A percentile compares a stretch with the other conserved stretches of the same genome.
phyloP scores from a whole-genome alignment of 352 stramenopile species.

The Elongisporangium undulatum region DNA sequence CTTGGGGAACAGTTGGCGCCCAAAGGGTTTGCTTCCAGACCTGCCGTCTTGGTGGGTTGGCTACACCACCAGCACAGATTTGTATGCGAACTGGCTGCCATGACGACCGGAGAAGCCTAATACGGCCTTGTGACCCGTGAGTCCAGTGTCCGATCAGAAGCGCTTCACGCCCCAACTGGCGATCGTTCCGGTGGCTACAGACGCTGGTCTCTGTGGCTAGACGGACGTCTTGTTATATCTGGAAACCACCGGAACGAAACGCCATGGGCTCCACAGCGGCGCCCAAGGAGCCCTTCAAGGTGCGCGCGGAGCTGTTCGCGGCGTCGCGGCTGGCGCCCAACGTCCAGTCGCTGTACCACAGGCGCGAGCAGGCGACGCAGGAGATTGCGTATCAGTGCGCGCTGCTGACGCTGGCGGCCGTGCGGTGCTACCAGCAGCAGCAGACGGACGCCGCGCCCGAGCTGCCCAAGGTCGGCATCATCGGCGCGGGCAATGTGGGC shows the following conservation, averaged over 20 bases:
- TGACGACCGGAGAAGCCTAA: no score
- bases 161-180: no score
- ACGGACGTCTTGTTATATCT: not conserved
- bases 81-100: no score
- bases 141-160: no score
- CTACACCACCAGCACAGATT: no score
- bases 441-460: not conserved
- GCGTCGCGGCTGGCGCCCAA: slow-evolving; percentile 28
- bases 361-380: slow-evolving; percentile 22
- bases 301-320: slow-evolving; percentile 32
- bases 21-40: no score
- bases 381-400: slow-evolving; percentile 40
- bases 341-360: slow-evolving; percentile 25
- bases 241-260: not conserved
- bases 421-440: slow-evolving; percentile 16
- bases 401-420: slow-evolving; percentile 23
- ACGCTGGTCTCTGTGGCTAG: no score
- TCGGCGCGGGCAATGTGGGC: slow-evolving; percentile 52
- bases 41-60: no score
- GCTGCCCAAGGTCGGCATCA: slow-evolving; percentile 35
- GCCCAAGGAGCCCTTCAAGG: slow-evolving; percentile 28
- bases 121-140: no score
- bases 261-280: not conserved
- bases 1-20: no score
- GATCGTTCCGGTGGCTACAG: no score